Base-by-base conservation (phyloP, 306 rosid species). In the Chamaecrista fasciculata region DNA sequence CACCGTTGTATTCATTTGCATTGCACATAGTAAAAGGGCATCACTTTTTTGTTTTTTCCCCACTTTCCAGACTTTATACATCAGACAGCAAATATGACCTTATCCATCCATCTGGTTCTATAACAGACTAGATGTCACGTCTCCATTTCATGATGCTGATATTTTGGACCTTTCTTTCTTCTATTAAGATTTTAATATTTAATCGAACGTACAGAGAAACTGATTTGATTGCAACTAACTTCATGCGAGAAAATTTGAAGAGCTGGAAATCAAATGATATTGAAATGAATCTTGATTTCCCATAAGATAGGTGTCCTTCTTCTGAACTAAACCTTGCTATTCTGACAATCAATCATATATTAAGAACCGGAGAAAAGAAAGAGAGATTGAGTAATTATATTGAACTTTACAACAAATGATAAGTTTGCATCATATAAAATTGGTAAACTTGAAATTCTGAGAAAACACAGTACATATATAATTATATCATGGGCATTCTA, bases 71-170 rank as follows among this genome's bases (percentile, higher is more conserved):
- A 75, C 82, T 78, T 76, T 79, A 64, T 76, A 80, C 83, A 78
- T 60, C 52, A 74, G 90, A 82, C 96, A 80, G 78, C 79, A 72
- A 84, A 81, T 80, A 82, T 75, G 55, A 72, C 78, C 70, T 56
- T 25, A 69, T 63, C 75, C 77, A 71, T 74, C 55, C 77, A 71
- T 74, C 55, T 76, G 80, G 26, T 34, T 70, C 49, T 66, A 65
- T 59, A 77, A 61, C 71, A 77, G 73, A 74, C 78, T 77, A 62
- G 43, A 76, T 76, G 87, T 66, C 75, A 61, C 47, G 42, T 62
- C 72, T 82, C 85, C 85, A 75, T 86, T 76, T 81, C 86, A 73
- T 80, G 71, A 74, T 82, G 81, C 77, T 82, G 83, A 86, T 82
- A 84, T 62, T 62, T 81, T 82, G 85, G 92, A 77, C 70, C 84